Evolutionary conservation across 2,329 filamentous ascomycete genomes (phyloP).

Genomic region (Nectriaceae sp.): DNA sequence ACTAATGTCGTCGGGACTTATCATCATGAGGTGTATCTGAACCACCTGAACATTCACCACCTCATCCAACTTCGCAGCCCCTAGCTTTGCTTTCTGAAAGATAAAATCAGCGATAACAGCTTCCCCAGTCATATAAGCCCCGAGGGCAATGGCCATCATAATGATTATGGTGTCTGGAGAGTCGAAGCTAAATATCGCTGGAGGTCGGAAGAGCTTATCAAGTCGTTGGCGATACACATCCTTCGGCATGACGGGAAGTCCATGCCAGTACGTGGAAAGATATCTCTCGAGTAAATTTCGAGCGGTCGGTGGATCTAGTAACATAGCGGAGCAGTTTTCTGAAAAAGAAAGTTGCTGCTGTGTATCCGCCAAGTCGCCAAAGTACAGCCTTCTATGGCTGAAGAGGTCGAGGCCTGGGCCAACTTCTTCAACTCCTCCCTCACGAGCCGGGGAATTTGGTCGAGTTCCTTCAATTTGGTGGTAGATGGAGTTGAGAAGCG

Average conservation of each 20-base stretch:
- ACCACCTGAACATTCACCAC: conserved; percentile 46
- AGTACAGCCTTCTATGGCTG: conserved; percentile 31
- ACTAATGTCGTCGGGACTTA: conserved; percentile 30
- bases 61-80: conserved; percentile 39
- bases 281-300: conserved; percentile 40
- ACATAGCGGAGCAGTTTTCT: conserved; percentile 30
- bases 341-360: conserved; percentile 28
- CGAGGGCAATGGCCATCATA: conserved; percentile 38
- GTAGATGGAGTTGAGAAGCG: conserved; percentile 38
- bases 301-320: conserved; percentile 41
- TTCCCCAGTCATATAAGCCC: conserved; percentile 40
- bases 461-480: conserved; percentile 33
- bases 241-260: conserved; percentile 38
- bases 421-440: conserved; percentile 32
- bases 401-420: conserved; percentile 35
- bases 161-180: conserved; percentile 38
- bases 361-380: conserved; percentile 39
- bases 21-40: conserved; percentile 46
- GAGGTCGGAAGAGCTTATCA: conserved; percentile 35
- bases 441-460: conserved; percentile 21
- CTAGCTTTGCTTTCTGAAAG: conserved; percentile 44
- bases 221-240: conserved; percentile 37
- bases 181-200: conserved; percentile 34
- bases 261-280: conserved; percentile 41
- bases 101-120: conserved; percentile 42